Percentiles rank a stretch among this genome's conserved stretches.
Conservation (phyloP, 1,139 yeast species). For the Yamadazyma sp. region DNA sequence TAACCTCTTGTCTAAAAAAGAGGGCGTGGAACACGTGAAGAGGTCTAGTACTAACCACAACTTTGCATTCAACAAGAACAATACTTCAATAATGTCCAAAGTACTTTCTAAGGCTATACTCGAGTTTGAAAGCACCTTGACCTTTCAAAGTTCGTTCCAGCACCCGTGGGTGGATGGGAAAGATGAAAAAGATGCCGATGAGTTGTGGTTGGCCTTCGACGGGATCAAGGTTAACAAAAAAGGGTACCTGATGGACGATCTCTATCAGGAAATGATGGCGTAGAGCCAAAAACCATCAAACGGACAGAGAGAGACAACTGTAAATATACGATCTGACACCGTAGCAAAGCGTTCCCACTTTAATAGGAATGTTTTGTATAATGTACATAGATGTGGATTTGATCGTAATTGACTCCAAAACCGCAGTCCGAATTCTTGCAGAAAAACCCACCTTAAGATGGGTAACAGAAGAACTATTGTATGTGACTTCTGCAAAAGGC, state of each 20-base stretch:
- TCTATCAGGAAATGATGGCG: constrained; percentile 3
- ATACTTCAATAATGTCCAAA: neutral
- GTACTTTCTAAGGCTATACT: neutral
- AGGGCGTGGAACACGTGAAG: neutral
- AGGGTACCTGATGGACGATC: constrained; percentile 4
- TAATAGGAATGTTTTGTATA: no score
- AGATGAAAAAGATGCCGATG: neutral
- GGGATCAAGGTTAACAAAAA: neutral
- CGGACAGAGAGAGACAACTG: no score
- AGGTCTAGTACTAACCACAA: neutral
- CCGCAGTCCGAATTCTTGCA: no score
- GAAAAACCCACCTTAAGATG: neutral
- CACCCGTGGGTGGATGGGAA: no score
- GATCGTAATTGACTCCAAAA: no score
- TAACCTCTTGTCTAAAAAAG: neutral
- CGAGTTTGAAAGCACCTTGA: neutral
- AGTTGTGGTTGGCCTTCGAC: constrained; percentile 3
- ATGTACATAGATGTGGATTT: no score
- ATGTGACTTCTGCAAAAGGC: constrained; percentile 38
- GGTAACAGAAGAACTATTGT: constrained; percentile 16
- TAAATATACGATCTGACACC: no score
- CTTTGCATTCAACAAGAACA: neutral
- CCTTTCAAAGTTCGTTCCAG: neutral
- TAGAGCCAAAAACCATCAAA: no score
- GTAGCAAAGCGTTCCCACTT: no score